Evolutionary conservation across 2,329 filamentous ascomycete species (phyloP).

Genomic region (Chaetomium sp.): DNA sequence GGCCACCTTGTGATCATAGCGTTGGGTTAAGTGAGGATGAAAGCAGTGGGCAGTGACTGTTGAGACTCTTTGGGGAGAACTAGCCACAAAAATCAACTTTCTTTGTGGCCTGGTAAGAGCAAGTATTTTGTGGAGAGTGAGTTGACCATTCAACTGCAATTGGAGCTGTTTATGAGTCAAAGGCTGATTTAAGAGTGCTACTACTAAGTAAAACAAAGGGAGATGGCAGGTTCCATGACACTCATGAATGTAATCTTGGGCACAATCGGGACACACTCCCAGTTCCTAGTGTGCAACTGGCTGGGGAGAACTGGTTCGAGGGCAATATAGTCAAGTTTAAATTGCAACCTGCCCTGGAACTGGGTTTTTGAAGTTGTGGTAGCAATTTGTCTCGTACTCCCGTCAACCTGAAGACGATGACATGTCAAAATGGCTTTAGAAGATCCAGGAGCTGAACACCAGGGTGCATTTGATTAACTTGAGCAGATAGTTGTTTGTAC

Average conservation of each 20-base stretch:
- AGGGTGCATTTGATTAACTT: not conserved
- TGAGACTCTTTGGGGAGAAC: not conserved
- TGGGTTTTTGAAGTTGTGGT: too few species aligned
- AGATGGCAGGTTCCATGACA: not conserved
- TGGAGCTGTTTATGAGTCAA: not conserved
- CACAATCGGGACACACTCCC: too few species aligned
- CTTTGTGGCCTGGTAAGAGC: not conserved
- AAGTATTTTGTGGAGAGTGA: not conserved
- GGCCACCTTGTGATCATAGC: not conserved
- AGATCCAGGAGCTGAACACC: not conserved
- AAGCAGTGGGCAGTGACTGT: not conserved
- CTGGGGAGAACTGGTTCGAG: too few species aligned
- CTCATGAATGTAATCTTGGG: too few species aligned
- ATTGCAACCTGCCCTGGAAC: too few species aligned
- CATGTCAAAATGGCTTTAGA: not conserved
- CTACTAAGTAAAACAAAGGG: not conserved
- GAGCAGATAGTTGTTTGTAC: not conserved
- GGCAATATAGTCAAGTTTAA: too few species aligned
- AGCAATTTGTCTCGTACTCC: not conserved
- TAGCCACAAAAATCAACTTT: not conserved
- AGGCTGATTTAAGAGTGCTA: not conserved
- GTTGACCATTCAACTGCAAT: not conserved
- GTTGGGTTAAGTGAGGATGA: not conserved
- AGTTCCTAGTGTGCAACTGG: too few species aligned
- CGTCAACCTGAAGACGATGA: not conserved